Base-by-base conservation (phyloP, 495 filamentous ascomycete genomes). In the Xylaria scruposa region DNA sequence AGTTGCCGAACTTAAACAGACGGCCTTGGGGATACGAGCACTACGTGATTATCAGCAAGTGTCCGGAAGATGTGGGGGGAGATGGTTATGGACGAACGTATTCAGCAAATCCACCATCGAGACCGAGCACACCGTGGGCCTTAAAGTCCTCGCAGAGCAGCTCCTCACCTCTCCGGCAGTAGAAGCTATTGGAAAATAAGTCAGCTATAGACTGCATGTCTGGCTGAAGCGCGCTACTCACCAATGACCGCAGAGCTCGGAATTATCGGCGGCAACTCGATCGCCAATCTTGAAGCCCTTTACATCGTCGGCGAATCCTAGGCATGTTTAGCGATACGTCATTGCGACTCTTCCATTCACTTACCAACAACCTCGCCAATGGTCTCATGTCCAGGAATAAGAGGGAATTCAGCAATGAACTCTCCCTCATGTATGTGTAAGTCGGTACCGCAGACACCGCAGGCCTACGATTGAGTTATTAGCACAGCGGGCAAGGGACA, bases 31-130 rank as follows among this genome's bases (percentile, higher is more conserved):
- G 80, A 74, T 83, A 84, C 36, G 79, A 80, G 63, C 81, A 83
- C 77, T 78, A 42, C 2, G 46, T 58, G 9, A 1, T 66, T 19
- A 65, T 75, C 42, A 72, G 71, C 10, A 13, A 42, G 24, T 53
- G 40, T 12, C 31, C 58, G 46, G 56, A 47, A 62, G 29, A 31
- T 31, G 6, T 26, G 0, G 4, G 58, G 58, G 36, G 44, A 40
- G 77, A 79, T 72, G 84, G 86, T 3, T 0, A 19, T 81, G 80
- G 62, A 85, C 88, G 38, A 51, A 78, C 77, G 84, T 91, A 93
- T 76, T 92, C 90, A 54, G 90, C 91, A 72, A 92, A 92, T 24
- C 91, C 90, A 62, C 91, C 91, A 60, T 90, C 86, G 81, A 91
- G 81, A 70, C 83, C 85, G 38, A 75, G 62, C 56, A 91, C 90